phyloP scores from a whole-genome alignment of 257 asterid genomes.

The Solanum corneliomulleri region DNA sequence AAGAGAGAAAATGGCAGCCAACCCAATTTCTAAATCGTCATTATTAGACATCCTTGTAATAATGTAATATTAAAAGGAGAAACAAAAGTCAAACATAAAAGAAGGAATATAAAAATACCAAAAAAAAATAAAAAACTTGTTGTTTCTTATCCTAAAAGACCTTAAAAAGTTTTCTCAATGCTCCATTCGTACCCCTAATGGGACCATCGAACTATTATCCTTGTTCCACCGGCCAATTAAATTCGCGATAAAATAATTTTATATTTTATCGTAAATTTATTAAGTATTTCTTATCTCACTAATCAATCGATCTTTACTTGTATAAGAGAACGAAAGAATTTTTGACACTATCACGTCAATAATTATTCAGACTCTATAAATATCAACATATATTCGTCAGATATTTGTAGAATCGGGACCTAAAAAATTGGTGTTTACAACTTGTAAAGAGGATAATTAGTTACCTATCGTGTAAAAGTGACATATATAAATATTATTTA shows the following conservation, averaged over 20 bases:
- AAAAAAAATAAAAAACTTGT: neutral
- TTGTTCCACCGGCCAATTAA: neutral
- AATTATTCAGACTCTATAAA: no score
- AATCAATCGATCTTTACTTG: neutral
- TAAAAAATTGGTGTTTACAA: no score
- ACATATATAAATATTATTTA: neutral
- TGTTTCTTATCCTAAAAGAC: neutral
- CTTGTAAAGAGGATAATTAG: neutral
- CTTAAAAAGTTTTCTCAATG: neutral
- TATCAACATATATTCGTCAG: neutral
- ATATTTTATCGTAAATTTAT: neutral
- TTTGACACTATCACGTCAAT: neutral
- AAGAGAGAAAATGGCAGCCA: constrained; percentile 2
- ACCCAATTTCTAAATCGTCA: constrained; percentile 2
- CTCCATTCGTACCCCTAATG: neutral
- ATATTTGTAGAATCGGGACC: neutral
- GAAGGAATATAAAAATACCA: neutral
- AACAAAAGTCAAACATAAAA: neutral
- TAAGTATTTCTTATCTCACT: neutral
- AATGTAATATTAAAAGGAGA: neutral
- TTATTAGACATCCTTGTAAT: neutral
- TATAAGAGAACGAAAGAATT: neutral
- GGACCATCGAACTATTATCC: neutral
- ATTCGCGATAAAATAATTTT: neutral
- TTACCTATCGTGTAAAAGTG: neutral